These are phyloP conservation scores for Aspergillus viridinutans DNA, from an alignment of 2,329 filamentous ascomycete species.

Conservation along the genomic window DNA sequence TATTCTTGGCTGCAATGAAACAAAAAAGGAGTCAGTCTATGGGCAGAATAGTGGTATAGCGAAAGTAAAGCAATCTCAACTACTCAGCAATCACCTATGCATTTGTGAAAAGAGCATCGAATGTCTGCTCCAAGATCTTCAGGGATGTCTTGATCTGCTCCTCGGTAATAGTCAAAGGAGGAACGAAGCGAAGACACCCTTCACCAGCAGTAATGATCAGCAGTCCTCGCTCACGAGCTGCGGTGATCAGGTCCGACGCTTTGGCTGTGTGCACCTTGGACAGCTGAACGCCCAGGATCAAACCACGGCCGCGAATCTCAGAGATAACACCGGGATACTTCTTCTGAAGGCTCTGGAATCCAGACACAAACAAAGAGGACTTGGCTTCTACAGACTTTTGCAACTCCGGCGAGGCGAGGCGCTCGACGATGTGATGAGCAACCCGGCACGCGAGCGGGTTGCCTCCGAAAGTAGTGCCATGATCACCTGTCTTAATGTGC, in stretches of 20 bases:
- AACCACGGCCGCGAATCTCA: constrained; percentile 75
- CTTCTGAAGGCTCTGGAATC: constrained; percentile 54
- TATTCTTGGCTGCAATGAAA: constrained; percentile 3
- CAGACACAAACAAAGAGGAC: constrained; percentile 55
- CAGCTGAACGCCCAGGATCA: constrained; percentile 85
- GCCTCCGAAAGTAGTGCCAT: constrained; percentile 91
- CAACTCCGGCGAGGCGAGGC: constrained; percentile 67
- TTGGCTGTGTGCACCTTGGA: constrained; percentile 58
- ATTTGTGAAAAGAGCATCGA: constrained; percentile 52
- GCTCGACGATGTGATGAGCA: constrained; percentile 77
- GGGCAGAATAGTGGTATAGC: constrained; percentile 4
- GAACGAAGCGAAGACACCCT: constrained; percentile 89
- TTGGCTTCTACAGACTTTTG: constrained; percentile 68
- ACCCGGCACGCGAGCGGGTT: constrained; percentile 83
- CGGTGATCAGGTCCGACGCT: constrained; percentile 64
- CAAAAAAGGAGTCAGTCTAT: constrained; percentile 6
- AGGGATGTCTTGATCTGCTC: constrained; percentile 76
- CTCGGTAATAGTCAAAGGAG: constrained; percentile 74
- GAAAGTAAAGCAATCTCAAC: neutral
- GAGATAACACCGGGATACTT: constrained; percentile 67
- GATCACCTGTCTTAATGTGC: constrained; percentile 71
- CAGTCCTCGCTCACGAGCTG: constrained; percentile 80
- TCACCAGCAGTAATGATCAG: constrained; percentile 89
- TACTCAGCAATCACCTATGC: constrained; percentile 10
- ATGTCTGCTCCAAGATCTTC: constrained; percentile 66